These are phyloP conservation scores for Cucumis melo DNA, from an alignment of 306 rosid genomes.

Conservation along the genomic window DNA sequence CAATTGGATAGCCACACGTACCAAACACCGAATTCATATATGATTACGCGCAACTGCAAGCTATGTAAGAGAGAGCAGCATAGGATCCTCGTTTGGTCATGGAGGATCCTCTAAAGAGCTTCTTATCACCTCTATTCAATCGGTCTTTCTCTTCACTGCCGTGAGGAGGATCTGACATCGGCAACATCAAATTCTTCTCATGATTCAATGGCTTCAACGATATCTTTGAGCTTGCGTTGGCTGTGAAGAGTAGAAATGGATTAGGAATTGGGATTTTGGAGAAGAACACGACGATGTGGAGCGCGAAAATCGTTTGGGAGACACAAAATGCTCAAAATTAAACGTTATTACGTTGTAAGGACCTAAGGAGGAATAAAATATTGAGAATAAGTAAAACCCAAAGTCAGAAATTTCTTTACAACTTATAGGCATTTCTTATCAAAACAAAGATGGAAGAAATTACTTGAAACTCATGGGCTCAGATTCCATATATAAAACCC, in stretches of 20 bases:
- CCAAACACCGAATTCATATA: neutral
- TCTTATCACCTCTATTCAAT: slow-evolving; percentile 26
- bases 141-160: slow-evolving; percentile 33
- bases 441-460: no score
- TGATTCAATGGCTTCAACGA: slow-evolving; percentile 32
- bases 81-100: slow-evolving; percentile 80
- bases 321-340: no score
- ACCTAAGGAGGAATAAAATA: no score
- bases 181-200: slow-evolving; percentile 34
- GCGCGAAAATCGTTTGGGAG: neutral
- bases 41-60: slow-evolving; percentile 43
- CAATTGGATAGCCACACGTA: neutral
- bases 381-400: no score
- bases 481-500: no score
- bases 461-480: no score
- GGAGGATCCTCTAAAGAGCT: slow-evolving; percentile 72
- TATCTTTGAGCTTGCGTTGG: slow-evolving; percentile 15
- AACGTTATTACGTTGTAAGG: no score
- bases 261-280: neutral
- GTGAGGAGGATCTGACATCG: slow-evolving; percentile 53
- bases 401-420: no score
- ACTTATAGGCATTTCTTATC: no score
- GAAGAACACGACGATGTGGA: slow-evolving; percentile 13
- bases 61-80: slow-evolving; percentile 83
- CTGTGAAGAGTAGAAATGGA: neutral